phyloP scores from a whole-genome alignment of 2,329 filamentous ascomycete species.

The Pyricularia pennisetigena region DNA sequence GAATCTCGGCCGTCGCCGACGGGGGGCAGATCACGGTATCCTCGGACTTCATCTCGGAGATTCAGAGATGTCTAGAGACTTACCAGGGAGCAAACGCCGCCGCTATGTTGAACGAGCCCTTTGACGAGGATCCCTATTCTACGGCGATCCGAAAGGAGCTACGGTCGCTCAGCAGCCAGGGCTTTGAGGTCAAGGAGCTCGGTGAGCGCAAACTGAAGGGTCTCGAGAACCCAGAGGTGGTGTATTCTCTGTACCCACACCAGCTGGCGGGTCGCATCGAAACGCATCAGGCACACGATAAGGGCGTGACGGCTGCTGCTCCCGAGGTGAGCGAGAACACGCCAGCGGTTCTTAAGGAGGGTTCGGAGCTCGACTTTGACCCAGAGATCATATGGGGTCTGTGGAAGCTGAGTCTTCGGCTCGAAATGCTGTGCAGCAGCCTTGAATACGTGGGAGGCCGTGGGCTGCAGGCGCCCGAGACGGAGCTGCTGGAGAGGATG shows the following conservation, averaged over 20 bases:
- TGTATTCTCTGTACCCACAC: conserved; percentile 93
- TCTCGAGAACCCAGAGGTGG: conserved; percentile 90
- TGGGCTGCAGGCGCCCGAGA: conserved; percentile 69
- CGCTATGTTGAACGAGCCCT: conserved; percentile 22
- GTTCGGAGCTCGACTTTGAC: conserved; percentile 64
- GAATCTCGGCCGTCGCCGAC: conserved; percentile 89
- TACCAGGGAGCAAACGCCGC: conserved; percentile 58
- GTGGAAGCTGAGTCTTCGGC: conserved; percentile 77
- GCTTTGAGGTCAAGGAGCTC: conserved; percentile 90
- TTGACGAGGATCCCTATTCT: conserved; percentile 66
- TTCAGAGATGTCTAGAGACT: conserved; percentile 80
- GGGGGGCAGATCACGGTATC: conserved; percentile 96
- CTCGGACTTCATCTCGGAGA: conserved; percentile 93
- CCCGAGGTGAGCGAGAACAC: conserved; percentile 27
- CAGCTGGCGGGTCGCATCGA: conserved; percentile 72
- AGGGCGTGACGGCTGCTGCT: conserved; percentile 17
- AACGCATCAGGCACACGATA: conserved; percentile 47
- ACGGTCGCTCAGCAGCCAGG: conserved; percentile 76
- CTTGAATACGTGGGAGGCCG: conserved; percentile 61
- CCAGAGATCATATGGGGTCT: conserved; percentile 80
- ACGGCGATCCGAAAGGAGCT: conserved; percentile 78
- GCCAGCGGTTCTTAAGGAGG: conserved; percentile 51
- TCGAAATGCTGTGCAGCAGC: conserved; percentile 88
- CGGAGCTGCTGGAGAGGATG: conserved; percentile 65
- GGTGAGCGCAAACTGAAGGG: conserved; percentile 94